Evolutionary conservation across 106 monocot genomes (phyloP), one percentile per base, ranked within the genome.

Genomic region (Allium fistulosum): DNA sequence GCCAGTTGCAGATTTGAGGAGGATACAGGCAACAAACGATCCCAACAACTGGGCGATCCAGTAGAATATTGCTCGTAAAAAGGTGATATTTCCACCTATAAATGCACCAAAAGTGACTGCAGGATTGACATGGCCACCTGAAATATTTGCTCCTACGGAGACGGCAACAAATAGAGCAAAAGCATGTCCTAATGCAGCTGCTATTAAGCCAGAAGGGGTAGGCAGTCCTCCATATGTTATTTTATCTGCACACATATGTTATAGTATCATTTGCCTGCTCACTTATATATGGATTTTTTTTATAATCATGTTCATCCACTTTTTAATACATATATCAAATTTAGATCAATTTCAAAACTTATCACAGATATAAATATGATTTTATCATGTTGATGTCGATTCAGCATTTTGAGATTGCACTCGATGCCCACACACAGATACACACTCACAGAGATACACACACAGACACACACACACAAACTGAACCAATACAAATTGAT

Each of bases 71-170:
- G 71, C 75, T 11, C 83, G 75, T 10, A 83, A 52, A 13, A 83
- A 66, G 1, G 79, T 72, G 46, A 83, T 79, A 72, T 79, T 76
- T 0, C 83, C 83, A 47, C 79, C 67, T 27, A 79, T 13, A 71
- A 83, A 83, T 6, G 74, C 78, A 48, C 82, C 78, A 72, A 83
- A 79, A 0, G 82, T 83, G 57, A 88, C 69, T 17, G 88, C 88
- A 15, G 88, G 88, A 65, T 88, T 88, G 67, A 88, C 74, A 47
- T 83, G 78, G 7, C 79, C 83, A 10, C 83, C 83, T 27, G 83
- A 79, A 68, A 83, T 83, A 75, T 83, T 83, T 4, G 78, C 78
- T 0, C 66, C 78, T 9, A 72, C 69, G 4, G 83, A 67, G 13
- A 83, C 79, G 7, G 79, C 83, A 2, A 76, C 83, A 60, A 75